These are phyloP conservation scores for Ustilago bromivora DNA, from an alignment of 1,284 basidiomycete species.

Conservation along the genomic window DNA sequence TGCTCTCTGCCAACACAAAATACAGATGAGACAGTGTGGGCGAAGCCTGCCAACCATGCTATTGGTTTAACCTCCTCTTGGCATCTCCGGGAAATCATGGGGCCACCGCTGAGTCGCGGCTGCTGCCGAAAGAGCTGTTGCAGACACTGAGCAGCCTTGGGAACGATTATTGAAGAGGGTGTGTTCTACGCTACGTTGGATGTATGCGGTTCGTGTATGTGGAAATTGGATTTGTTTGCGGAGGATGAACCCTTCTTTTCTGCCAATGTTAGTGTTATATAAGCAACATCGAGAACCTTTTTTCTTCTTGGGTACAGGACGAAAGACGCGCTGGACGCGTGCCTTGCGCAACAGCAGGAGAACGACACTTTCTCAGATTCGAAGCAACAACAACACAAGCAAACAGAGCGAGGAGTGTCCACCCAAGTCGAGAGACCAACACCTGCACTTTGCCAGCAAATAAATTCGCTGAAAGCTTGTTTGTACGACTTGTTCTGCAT, in stretches of 20 bases:
- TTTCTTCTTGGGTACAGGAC: neutral
- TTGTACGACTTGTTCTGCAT: neutral
- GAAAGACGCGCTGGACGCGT: slow-evolving; percentile 9
- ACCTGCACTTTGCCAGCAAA: neutral
- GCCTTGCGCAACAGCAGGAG: neutral
- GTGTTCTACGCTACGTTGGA: neutral
- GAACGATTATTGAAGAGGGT: neutral
- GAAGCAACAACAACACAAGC: slow-evolving; percentile 12
- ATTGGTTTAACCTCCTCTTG: too few relatives aligned
- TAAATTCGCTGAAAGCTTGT: neutral
- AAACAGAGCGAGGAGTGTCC: neutral
- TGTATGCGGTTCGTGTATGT: neutral
- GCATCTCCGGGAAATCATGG: too few relatives aligned
- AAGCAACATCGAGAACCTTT: neutral
- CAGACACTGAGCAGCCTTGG: neutral
- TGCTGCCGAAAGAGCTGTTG: neutral
- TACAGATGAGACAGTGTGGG: too few relatives aligned
- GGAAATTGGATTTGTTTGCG: neutral
- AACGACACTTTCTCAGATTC: neutral
- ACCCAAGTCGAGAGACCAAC: neutral
- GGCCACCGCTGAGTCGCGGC: too few relatives aligned
- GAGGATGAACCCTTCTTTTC: too few relatives aligned
- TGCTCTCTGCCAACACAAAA: too few relatives aligned
- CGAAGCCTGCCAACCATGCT: too few relatives aligned
- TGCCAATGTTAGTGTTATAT: neutral